Evolutionary conservation across 2,329 filamentous ascomycete species (phyloP), one percentile per base, ranked within the genome.

Genomic region (Stachybotrys elegans): DNA sequence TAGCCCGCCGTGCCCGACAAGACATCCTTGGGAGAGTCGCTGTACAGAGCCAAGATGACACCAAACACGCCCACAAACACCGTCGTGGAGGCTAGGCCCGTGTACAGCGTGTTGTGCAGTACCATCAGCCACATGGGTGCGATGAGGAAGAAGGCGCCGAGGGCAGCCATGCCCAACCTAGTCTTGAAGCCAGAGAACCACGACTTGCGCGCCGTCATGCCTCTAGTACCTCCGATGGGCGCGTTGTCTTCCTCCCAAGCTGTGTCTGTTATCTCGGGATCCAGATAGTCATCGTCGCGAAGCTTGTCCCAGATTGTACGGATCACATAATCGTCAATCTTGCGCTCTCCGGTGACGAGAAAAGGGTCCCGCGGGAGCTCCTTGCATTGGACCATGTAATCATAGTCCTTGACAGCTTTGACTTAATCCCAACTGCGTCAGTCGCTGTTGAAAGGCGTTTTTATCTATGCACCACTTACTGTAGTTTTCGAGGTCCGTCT

Each of bases 81-180:
- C 6, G 40, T 42, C 19, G 40, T 42, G 14, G 40, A 12, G 14
- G 34, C 27, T 6, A 42, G 19, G 9, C 22, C 23, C 7, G 27
- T 32, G 21, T 42, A 42, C 13, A 32, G 16, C 22, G 23, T 31
- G 40, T 31, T 42, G 19, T 42, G 22, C 17, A 42, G 27, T 21
- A 42, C 40, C 27, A 42, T 42, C 27, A 42, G n/a, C 40, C 40
- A 42, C 40, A 42, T 42, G 6, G 40, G 40, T 17, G 22, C 27
- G 34, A 42, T 42, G 7, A 42, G 40, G 11, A 42, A 29, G 19
- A 22, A n/a, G 16, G 23, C 40, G 21, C 40, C 40, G 8, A 42
- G 12, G 7, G 40, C 25, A 12, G 40, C 40, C 40, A 42, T 31
- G 23, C 22, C 27, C 6, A 42, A 14, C 23, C 40, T 23, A 11